Evolutionary conservation across 2,329 filamentous ascomycete species (phyloP).

Genomic region (Zymoseptoria crescenta): DNA sequence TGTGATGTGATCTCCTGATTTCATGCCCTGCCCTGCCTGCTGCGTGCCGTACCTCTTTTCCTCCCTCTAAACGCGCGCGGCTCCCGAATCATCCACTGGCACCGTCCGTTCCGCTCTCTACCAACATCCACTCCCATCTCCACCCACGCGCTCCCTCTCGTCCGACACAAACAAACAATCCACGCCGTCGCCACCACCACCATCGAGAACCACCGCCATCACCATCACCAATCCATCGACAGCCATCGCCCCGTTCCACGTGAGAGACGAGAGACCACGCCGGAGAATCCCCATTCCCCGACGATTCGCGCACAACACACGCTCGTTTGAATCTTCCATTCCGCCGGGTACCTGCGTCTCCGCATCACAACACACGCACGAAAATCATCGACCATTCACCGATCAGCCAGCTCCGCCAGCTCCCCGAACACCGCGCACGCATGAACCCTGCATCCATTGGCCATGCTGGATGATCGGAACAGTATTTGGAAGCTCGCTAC

Average conservation of each 20-base stretch:
- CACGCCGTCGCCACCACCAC: neutral
- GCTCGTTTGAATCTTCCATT: neutral
- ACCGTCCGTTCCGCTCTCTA: neutral
- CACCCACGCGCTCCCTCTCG: neutral
- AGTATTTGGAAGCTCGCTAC: constrained; percentile 5
- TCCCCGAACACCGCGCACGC: neutral
- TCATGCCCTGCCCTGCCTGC: neutral
- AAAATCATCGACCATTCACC: neutral
- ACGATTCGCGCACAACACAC: neutral
- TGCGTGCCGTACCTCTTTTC: neutral
- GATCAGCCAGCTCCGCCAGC: neutral
- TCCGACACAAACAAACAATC: neutral
- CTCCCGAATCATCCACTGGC: neutral
- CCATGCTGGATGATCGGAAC: neutral
- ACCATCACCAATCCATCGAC: neutral
- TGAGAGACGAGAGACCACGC: neutral
- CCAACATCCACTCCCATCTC: neutral
- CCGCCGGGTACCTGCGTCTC: neutral
- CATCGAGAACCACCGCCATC: neutral
- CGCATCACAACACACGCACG: neutral
- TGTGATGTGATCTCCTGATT: neutral
- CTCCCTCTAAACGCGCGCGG: neutral
- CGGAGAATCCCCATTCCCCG: neutral
- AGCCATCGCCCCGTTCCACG: neutral
- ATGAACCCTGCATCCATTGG: neutral